A percentile compares a stretch with the other conserved stretches of the same genome.
Evolutionary conservation across 768 basidiomycete species (phyloP).

Genomic region (Tylopilus intermedius): DNA sequence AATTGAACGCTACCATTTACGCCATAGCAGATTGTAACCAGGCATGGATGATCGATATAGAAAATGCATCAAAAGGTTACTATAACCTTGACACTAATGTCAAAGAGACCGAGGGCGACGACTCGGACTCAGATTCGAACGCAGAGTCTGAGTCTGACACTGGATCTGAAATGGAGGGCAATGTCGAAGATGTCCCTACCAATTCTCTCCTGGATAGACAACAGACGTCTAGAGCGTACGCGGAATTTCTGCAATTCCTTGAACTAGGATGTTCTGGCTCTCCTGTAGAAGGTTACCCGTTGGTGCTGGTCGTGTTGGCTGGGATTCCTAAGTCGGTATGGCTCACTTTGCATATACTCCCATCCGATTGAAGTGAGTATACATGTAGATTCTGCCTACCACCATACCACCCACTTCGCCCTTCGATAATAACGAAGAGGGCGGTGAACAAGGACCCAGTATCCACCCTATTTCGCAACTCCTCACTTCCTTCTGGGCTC

Average conservation of each 20-base stretch:
- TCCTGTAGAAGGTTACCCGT: slow-evolving; percentile 75
- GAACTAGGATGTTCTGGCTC: slow-evolving; percentile 74
- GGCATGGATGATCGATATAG: slow-evolving; percentile 49
- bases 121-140: slow-evolving; percentile 31
- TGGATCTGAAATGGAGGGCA: slow-evolving; percentile 21
- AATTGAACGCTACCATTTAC: neutral
- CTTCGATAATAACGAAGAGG: neutral
- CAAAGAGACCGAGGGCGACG: slow-evolving; percentile 21
- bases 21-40: slow-evolving; percentile 49
- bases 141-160: slow-evolving; percentile 22
- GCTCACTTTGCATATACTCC: slow-evolving; percentile 1
- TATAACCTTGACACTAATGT: slow-evolving; percentile 28
- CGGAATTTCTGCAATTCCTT: slow-evolving; percentile 76
- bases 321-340: slow-evolving; percentile 70
- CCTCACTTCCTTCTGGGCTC: slow-evolving; percentile 80
- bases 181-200: slow-evolving; percentile 29
- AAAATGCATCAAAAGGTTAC: slow-evolving; percentile 14
- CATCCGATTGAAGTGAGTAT: neutral
- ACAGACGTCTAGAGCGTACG: slow-evolving; percentile 45
- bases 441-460: neutral
- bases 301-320: slow-evolving; percentile 73
- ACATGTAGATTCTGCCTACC: slow-evolving; percentile 18
- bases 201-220: neutral
- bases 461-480: slow-evolving; percentile 42
- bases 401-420: slow-evolving; percentile 10